Conservation (phyloP, 371 early-diverging fungal genomes). For the Encephalitozoon intestinalis region DNA sequence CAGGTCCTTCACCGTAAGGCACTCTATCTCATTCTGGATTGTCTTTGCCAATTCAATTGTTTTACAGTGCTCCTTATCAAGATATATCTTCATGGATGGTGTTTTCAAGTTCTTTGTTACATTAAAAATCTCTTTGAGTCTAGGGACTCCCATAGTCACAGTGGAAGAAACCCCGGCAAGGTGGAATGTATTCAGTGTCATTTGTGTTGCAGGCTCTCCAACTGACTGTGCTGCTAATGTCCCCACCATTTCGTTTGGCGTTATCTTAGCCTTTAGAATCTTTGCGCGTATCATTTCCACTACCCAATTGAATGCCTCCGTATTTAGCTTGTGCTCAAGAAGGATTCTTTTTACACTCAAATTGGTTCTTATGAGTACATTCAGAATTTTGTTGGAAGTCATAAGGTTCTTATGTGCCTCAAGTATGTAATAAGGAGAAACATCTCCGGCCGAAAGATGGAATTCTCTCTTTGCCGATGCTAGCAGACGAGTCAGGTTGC, state of each 20-base stretch:
- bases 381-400: constrained; percentile 14
- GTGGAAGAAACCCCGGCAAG: constrained; percentile 95
- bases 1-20: constrained; percentile 75
- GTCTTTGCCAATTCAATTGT: constrained; percentile 74
- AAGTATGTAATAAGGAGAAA: constrained; percentile 35
- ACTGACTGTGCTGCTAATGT: constrained; percentile 96
- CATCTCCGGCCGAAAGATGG: constrained; percentile 6
- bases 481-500: constrained; percentile 37
- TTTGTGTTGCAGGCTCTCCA: constrained; percentile 99
- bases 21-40: constrained; percentile 78
- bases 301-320: constrained; percentile 82
- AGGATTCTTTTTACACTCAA: constrained; percentile 34
- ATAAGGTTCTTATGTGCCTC: constrained; percentile 1
- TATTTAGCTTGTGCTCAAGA: constrained; percentile 27
- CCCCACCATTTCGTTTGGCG: constrained; percentile 98
- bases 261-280: constrained; percentile 76
- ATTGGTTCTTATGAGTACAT: constrained; percentile 29
- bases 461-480: not conserved
- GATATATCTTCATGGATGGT: constrained; percentile 76
- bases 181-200: constrained; percentile 99
- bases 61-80: constrained; percentile 67
- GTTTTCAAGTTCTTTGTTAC: constrained; percentile 91
- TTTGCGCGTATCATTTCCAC: constrained; percentile 79
- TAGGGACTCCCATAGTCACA: constrained; percentile 95
- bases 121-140: constrained; percentile 98